These are phyloP conservation scores for Tylopilus balloui DNA, from an alignment of 768 basidiomycete species.

Conservation along the genomic window DNA sequence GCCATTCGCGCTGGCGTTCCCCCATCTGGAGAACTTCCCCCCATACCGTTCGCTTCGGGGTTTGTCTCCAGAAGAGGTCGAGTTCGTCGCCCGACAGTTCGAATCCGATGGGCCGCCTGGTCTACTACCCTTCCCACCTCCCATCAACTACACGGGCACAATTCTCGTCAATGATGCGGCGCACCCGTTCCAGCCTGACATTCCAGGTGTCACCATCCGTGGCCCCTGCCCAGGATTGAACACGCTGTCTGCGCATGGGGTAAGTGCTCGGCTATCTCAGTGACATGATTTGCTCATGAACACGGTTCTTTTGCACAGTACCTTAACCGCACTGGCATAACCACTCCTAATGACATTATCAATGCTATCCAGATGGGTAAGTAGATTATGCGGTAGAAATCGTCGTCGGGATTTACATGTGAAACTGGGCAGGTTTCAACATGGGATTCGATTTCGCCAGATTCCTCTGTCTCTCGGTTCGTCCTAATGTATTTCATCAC, in stretches of 20 bases:
- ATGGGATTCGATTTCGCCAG: conserved; percentile 12
- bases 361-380: conserved; percentile 19
- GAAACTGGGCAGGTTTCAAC: conserved; percentile 16
- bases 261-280: neutral
- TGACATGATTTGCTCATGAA: neutral
- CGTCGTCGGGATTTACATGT: neutral
- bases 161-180: conserved; percentile 18
- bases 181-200: conserved; percentile 13
- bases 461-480: conserved; percentile 19
- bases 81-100: conserved; percentile 6
- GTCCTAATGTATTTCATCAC: neutral
- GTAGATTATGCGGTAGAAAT: neutral
- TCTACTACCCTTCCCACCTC: conserved; percentile 15
- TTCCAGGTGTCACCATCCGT: conserved; percentile 18
- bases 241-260: conserved; percentile 23
- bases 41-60: conserved; percentile 16
- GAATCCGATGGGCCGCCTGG: conserved; percentile 11
- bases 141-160: conserved; percentile 16
- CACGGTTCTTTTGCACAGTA: conserved; percentile 11
- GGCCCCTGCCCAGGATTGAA: conserved; percentile 25
- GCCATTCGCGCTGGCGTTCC: conserved; percentile 4
- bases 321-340: conserved; percentile 13
- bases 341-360: conserved; percentile 19
- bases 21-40: conserved; percentile 12
- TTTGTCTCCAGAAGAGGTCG: conserved; percentile 12